Base-by-base conservation (phyloP, 106 monocot genomes). In the Xerophyta viscosa region DNA sequence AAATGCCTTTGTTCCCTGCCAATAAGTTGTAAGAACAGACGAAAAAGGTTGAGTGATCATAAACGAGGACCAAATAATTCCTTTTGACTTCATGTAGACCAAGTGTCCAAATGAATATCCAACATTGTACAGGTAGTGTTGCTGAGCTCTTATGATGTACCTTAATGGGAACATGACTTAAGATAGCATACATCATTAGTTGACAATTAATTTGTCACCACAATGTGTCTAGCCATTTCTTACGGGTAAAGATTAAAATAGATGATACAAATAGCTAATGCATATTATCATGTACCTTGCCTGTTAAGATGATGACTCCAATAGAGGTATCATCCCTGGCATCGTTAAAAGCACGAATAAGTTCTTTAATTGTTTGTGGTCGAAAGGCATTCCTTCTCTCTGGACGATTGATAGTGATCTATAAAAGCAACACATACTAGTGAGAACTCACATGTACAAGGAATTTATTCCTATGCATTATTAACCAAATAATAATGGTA, bases 341-440 rank as follows among this genome's bases (percentile, higher is more conserved):
- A 71, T 93, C 87, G 57, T 79, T 77, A 54, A 93, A 87, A 26
- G 83, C 92, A 8, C 74, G 77, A 20, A 79, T 79, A 21, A 93
- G 92, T 46, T 93, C 83, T 62, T 93, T 93, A 27, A 93, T 62
- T 3, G 92, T 93, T 20, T 74, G 73, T 19, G 92, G 83, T 19
- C 92, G 63, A 55, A 93, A 93, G 7, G 83, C 79, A 64, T 93
- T 93, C 66, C 92, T 87, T 58, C 77, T 83, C 26, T 93, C 87
- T 15, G 87, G 92, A 6, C 83, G 76, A 60, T 93, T 93, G 57
- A 93, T 93, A 20, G 87, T 87, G 20, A 93, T 80, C 87, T 93
- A 61, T 42, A 68, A 0, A 63, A 33, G 15, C 43, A 28, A 47
- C 7, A 54, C 12, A 19, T 0, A 48, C 2, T 45, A 21, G 30